Conservation (phyloP, 2,329 filamentous ascomycete species). For the Ophiocordyceps australis region DNA sequence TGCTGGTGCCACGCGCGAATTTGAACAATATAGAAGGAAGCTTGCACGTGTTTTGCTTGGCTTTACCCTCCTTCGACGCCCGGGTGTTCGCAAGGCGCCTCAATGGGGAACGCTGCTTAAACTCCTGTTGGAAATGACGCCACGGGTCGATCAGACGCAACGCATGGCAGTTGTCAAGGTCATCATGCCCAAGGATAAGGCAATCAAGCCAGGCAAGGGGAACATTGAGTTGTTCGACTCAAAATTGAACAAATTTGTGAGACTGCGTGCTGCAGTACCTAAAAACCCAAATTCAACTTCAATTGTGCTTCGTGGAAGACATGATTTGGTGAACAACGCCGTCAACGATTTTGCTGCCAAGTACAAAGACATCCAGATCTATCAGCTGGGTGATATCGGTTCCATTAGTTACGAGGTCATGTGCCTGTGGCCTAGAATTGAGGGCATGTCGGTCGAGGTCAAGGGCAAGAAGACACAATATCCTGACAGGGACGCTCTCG, state of each 20-base stretch:
- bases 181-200: slow-evolving; percentile 14
- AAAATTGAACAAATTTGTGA: slow-evolving; percentile 12
- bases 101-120: slow-evolving; percentile 21
- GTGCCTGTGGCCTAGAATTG: slow-evolving; percentile 17
- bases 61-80: slow-evolving; percentile 14
- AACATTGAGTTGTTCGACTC: slow-evolving; percentile 16
- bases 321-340: slow-evolving; percentile 13
- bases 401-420: slow-evolving; percentile 15
- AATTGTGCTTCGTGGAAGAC: slow-evolving; percentile 14
- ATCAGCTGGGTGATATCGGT: slow-evolving; percentile 16
- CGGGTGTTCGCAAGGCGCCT: slow-evolving; percentile 10
- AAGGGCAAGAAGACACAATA: too few species aligned
- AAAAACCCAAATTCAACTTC: slow-evolving; percentile 14
- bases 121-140: slow-evolving; percentile 18
- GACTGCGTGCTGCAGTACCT: slow-evolving; percentile 13
- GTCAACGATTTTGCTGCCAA: slow-evolving; percentile 14
- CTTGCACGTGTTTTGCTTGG: slow-evolving; percentile 17
- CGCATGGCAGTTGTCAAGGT: slow-evolving; percentile 18
- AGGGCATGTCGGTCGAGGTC: slow-evolving; percentile 7
- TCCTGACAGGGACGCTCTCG: slow-evolving; percentile 5
- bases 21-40: slow-evolving; percentile 5
- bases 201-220: too few species aligned
- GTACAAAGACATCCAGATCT: slow-evolving; percentile 12
- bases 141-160: slow-evolving; percentile 10
- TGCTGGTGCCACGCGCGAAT: slow-evolving; percentile 6